A percentile compares a stretch with the other conserved stretches of the same genome.
Evolutionary conservation across 495 filamentous ascomycete genomes (phyloP).

Genomic region (Rostrohypoxylon terebratum): DNA sequence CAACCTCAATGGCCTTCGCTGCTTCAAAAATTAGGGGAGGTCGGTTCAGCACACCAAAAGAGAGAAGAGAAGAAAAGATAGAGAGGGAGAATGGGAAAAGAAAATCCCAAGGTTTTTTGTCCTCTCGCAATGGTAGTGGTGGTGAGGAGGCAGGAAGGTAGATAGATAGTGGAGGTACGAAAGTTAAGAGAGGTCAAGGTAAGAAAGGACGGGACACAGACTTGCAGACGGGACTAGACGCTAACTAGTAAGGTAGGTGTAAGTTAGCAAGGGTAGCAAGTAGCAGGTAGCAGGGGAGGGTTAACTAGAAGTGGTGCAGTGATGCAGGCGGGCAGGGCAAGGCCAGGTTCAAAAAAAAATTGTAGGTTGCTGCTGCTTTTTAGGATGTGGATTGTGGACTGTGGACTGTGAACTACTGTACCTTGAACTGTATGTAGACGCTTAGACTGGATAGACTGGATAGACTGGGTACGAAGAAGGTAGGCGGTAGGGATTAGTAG

Average conservation of each 20-base stretch:
- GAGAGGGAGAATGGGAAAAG: constrained; percentile 49
- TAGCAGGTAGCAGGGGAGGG: constrained; percentile 13
- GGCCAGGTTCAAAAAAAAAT: constrained; percentile 19
- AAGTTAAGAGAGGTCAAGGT: constrained; percentile 52
- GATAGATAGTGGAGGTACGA: constrained; percentile 55
- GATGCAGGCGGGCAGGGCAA: constrained; percentile 15
- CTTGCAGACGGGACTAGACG: constrained; percentile 47
- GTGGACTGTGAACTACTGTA: constrained; percentile 24
- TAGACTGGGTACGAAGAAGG: constrained; percentile 9
- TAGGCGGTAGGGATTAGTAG: constrained; percentile 40
- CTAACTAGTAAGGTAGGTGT: constrained; percentile 49
- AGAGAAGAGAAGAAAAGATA: constrained; percentile 50
- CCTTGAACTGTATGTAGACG: constrained; percentile 16
- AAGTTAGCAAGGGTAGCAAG: constrained; percentile 39
- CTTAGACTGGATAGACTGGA: neutral
- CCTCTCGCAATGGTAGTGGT: constrained; percentile 56
- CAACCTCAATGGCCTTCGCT: constrained; percentile 50
- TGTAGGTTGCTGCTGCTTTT: constrained; percentile 37
- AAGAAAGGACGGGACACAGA: constrained; percentile 50
- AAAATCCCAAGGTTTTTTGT: constrained; percentile 51
- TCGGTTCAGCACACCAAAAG: constrained; percentile 52
- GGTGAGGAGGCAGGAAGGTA: constrained; percentile 55
- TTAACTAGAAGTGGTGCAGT: constrained; percentile 14
- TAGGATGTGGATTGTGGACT: constrained; percentile 28
- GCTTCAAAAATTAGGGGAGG: constrained; percentile 52